Evolutionary conservation across 257 asterid species (phyloP), one percentile per base, ranked within the genome.

Genomic region (Solanum arcanum): DNA sequence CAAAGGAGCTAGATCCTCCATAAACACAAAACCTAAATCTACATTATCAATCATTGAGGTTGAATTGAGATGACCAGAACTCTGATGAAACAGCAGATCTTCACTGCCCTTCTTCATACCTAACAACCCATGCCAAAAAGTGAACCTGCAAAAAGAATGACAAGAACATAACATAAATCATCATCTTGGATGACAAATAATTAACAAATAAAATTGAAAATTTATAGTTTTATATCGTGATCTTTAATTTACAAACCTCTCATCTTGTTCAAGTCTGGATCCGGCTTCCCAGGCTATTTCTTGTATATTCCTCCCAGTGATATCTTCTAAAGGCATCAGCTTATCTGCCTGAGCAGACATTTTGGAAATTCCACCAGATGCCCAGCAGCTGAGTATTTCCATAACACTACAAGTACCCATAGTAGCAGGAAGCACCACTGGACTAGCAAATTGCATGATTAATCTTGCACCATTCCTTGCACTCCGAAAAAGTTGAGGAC

Each of bases 281-380:
- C 91, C 88, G 49, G 89, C 91, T 90, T 94, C 95, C 64, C 86
- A 82, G 86, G 89, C 76, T 70, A 93, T 91, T 90, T 95, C 92
- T 85, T 85, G 93, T 47, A 95, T 89, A 66, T 92, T 94, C 91
- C 93, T 95, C 90, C 96, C 95, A 0, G 96, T 94, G 88, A 94
- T 89, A 85, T 95, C 97, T 88, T 92, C 98, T 91, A 95, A 89
- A 91, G 95, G 95, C 95, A 95, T 92, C 92, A 94, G 87, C 44
- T 90, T 91, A 56, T 91, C 91, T 76, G 90, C 92, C 89, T 92
- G 95, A 83, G 74, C 46, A 88, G 89, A 90, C 96, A 95, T 92
- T 87, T 90, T 92, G 83, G 93, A 93, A 74, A 91, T 92, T 90
- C 99, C 98, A 84, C 31, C 93, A 10, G 92, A 90, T 84, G 98